Evolutionary conservation across 148 eudicot genomes (phyloP).

Genomic region (Silene conica): DNA sequence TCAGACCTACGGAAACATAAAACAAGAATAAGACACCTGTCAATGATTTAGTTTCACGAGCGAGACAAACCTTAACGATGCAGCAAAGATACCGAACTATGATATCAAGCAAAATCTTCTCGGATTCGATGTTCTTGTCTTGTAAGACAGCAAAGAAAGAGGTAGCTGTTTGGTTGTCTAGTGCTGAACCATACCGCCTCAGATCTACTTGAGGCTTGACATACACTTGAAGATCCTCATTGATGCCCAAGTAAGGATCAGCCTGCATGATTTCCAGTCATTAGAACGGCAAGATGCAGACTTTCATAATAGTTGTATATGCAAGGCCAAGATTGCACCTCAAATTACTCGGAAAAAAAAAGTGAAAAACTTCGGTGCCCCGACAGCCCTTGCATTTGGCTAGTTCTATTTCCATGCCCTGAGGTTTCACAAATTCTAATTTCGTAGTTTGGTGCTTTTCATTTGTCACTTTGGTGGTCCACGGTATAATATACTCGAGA

Average conservation of each 20-base stretch:
- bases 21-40: neutral
- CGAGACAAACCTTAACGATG: conserved; percentile 45
- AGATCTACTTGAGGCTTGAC: conserved; percentile 55
- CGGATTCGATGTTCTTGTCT: conserved; percentile 42
- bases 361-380: too few species aligned
- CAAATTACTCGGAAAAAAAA: too few species aligned
- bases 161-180: conserved; percentile 59
- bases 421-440: neutral
- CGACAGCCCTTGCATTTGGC: too few species aligned
- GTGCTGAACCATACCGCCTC: conserved; percentile 48
- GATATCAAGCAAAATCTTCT: conserved; percentile 41
- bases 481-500: too few species aligned
- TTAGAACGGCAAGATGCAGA: neutral
- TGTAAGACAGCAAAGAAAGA: conserved; percentile 40
- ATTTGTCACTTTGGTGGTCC: too few species aligned
- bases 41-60: neutral
- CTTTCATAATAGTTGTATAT: neutral
- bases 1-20: conserved; percentile 7
- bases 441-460: neutral
- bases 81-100: conserved; percentile 49
- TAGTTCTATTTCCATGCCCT: neutral
- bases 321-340: neutral
- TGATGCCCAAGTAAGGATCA: conserved; percentile 70
- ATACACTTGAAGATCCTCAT: conserved; percentile 69
- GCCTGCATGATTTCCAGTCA: conserved; percentile 36